phyloP scores from a whole-genome alignment of 75 land plant species.

The Ceratopteris richardii region DNA sequence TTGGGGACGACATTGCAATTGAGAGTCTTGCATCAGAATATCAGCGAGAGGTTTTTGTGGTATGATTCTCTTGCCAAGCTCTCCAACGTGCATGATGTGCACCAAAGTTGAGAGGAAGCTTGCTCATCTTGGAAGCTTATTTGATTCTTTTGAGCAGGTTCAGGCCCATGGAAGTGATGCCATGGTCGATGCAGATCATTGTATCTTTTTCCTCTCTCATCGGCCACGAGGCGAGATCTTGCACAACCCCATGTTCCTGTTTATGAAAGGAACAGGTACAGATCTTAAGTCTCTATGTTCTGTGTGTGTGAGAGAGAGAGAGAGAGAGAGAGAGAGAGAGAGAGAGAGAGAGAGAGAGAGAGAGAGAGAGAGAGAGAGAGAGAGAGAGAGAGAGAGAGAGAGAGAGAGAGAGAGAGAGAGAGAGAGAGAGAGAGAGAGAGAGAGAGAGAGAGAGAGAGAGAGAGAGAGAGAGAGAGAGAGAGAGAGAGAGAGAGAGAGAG shows the following conservation, averaged over 20 bases:
- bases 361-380: conserved; percentile 5
- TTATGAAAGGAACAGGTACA: conserved; percentile 42
- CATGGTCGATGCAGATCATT: conserved; percentile 21
- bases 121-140: not conserved
- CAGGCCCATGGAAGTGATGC: conserved; percentile 40
- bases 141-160: conserved; percentile 11
- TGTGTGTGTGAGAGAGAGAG: conserved; percentile 1
- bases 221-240: conserved; percentile 17
- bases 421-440: conserved; percentile 7
- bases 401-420: conserved; percentile 7
- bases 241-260: conserved; percentile 22
- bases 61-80: too few species aligned
- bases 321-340: conserved; percentile 7
- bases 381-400: conserved; percentile 4
- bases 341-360: conserved; percentile 7
- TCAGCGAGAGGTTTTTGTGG: conserved; percentile 35
- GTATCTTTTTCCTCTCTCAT: conserved; percentile 35
- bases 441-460: conserved; percentile 5
- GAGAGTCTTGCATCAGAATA: conserved; percentile 29
- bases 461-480: conserved; percentile 4
- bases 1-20: conserved; percentile 45
- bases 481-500: conserved; percentile 6
- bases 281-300: not conserved
- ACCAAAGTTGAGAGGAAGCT: too few species aligned
- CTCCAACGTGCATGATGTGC: not conserved